Percentiles rank a stretch among this genome's conserved stretches.
phyloP scores from a whole-genome alignment of 768 basidiomycete genomes.

The Lactifluus echinatus region DNA sequence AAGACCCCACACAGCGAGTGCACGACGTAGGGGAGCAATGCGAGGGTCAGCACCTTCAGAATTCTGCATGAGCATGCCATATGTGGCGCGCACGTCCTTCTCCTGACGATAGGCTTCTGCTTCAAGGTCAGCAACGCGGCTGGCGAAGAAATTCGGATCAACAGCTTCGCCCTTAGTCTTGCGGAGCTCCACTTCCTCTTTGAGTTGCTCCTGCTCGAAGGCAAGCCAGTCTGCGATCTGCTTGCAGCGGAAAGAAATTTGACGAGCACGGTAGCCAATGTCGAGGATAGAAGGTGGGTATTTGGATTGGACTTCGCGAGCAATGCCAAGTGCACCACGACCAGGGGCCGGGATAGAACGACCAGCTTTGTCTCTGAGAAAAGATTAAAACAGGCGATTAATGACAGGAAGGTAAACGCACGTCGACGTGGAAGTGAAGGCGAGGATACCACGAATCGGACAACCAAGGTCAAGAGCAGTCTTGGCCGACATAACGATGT shows the following conservation, averaged over 20 bases:
- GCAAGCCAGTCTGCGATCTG: constrained; percentile 94
- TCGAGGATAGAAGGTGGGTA: constrained; percentile 75
- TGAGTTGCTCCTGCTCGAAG: constrained; percentile 80
- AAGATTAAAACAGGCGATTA: background rate
- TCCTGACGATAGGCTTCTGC: constrained; percentile 88
- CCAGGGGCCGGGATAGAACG: constrained; percentile 97
- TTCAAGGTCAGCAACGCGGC: constrained; percentile 78
- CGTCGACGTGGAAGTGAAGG: constrained; percentile 95
- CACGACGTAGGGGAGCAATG: constrained; percentile 87
- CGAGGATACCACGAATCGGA: constrained; percentile 88
- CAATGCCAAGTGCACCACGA: constrained; percentile 82
- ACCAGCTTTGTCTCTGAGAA: constrained; percentile 86
- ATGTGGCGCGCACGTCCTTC: constrained; percentile 84
- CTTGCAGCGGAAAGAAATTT: constrained; percentile 88
- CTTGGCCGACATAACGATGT: constrained; percentile 94
- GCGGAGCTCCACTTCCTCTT: constrained; percentile 61
- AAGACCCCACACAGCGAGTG: constrained; percentile 94
- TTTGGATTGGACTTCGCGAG: constrained; percentile 74
- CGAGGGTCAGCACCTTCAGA: constrained; percentile 70
- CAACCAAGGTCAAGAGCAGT: constrained; percentile 92
- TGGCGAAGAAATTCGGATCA: constrained; percentile 63
- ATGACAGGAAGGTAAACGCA: constrained; percentile 33
- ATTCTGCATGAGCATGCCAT: constrained; percentile 67
- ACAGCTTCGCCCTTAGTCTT: constrained; percentile 43
- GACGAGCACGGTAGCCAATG: constrained; percentile 83